A percentile compares a stretch with the other conserved stretches of the same genome.
Evolutionary conservation across 169 alveolate species (phyloP).

Genomic region (Plasmodium knowlesi): DNA sequence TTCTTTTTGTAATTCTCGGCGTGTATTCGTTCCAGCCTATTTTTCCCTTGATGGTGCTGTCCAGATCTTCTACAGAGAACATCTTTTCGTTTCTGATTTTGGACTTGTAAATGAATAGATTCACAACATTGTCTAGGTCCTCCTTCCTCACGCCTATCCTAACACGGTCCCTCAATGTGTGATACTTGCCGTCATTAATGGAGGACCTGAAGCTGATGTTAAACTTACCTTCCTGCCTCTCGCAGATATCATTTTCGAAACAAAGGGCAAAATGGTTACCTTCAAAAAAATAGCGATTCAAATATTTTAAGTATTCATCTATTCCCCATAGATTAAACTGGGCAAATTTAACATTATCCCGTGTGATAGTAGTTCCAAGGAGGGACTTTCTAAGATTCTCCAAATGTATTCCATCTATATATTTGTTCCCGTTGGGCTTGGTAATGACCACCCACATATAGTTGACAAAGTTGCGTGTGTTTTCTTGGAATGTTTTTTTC

Average conservation of each 20-base stretch:
- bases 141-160: too few species aligned
- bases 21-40: constrained; percentile 37
- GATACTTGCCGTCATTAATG: neutral
- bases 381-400: neutral
- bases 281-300: neutral
- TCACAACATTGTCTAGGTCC: constrained; percentile 2
- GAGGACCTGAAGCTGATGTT: constrained; percentile 16
- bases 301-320: neutral
- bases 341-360: neutral
- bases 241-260: constrained; percentile 8
- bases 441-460: constrained; percentile 28
- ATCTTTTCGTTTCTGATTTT: constrained; percentile 10
- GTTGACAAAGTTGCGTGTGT: neutral
- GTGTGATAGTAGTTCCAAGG: constrained; percentile 1
- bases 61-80: constrained; percentile 24
- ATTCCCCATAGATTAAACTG: neutral
- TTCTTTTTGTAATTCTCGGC: neutral
- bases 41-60: neutral
- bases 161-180: neutral
- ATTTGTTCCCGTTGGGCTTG: neutral
- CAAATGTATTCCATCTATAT: neutral
- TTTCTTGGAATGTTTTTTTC: neutral
- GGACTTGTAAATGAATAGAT: constrained; percentile 8
- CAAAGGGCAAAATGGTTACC: neutral
- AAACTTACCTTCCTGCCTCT: neutral